Evolutionary conservation across 306 rosid genomes (phyloP), one percentile per base, ranked within the genome.

Genomic region (apple (Malus domestica)): DNA sequence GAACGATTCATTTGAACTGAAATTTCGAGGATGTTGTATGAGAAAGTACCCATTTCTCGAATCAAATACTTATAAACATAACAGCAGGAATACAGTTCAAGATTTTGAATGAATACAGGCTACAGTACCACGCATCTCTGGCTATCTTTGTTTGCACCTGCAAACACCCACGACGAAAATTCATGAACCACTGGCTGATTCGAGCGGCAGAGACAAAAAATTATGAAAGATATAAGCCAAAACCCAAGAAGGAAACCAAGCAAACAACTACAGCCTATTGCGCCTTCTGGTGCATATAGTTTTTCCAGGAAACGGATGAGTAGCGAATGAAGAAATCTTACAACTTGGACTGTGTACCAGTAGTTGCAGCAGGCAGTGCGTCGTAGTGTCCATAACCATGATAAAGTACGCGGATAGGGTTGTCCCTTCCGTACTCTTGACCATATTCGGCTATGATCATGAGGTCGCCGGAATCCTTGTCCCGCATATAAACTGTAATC

Each of bases 371-470:
- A 30, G 65, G 81, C 80, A 93, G 42, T 14, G 86, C 87, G 58
- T 93, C 98, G 35, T 91, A 91, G 82, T 94, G 98, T 61, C 98
- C 97, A 72, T 80, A 90, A 46, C 88, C 92, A 76, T 91, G 80
- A 73, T 88, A 94, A 27, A 91, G 82, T 8, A 94, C 91, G 10
- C 86, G 83, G 67, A 94, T 81, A 1, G 97, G 91, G 27, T 83
- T 82, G 71, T 90, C 94, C 76, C 81, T 81, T 1, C 94, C 94
- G 42, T 91, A 94, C 71, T 91, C 97, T 46, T 82, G 81, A 66
- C 97, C 98, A 58, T 94, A 91, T 72, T 90, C 98, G 5, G 98
- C 96, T 72, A 90, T 90, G 72, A 86, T 75, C 79, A 74, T 88
- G 32, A 90, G 85, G 45, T 45, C 70, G 3, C 81, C 77, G 5